These are phyloP conservation scores for Suhomyces kunorum DNA, from an alignment of 1,139 yeast species.

Conservation along the genomic window DNA sequence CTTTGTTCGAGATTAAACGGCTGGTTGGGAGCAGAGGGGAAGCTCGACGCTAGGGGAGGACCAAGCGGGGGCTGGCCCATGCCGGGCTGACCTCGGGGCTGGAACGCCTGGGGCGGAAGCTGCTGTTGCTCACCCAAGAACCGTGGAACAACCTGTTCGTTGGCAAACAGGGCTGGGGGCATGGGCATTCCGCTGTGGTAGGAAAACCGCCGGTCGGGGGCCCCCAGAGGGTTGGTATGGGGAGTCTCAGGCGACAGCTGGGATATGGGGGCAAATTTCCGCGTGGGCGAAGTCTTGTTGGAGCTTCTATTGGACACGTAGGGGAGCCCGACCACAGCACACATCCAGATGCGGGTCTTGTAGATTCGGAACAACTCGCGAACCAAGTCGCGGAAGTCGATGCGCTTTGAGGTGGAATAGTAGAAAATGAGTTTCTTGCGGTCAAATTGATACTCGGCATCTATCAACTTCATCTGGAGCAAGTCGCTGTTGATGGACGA, in stretches of 20 bases:
- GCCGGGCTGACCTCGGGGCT: neutral
- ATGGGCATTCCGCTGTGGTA: conserved; percentile 11
- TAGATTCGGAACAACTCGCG: conserved; percentile 28
- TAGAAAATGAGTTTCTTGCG: conserved; percentile 29
- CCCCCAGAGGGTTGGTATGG: neutral
- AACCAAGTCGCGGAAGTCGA: conserved; percentile 31
- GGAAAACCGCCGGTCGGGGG: conserved; percentile 9
- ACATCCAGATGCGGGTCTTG: conserved; percentile 34
- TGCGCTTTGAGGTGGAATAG: conserved; percentile 26
- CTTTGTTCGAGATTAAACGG: conserved; percentile 5
- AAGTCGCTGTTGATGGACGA: conserved; percentile 17
- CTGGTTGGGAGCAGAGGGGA: conserved; percentile 4
- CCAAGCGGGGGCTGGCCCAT: neutral
- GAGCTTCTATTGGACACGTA: conserved; percentile 11
- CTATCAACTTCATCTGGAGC: conserved; percentile 26
- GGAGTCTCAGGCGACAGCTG: conserved; percentile 3
- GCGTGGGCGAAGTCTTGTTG: conserved; percentile 8
- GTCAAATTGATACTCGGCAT: conserved; percentile 32
- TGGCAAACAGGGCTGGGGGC: conserved; percentile 2
- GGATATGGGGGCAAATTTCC: neutral
- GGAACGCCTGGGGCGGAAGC: conserved; percentile 1
- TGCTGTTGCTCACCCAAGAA: conserved; percentile 8
- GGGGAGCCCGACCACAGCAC: conserved; percentile 29
- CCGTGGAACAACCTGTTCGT: conserved; percentile 7
- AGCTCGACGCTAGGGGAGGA: neutral